Conservation (phyloP, 2,329 filamentous ascomycete genomes). For the Fusarium humuli region DNA sequence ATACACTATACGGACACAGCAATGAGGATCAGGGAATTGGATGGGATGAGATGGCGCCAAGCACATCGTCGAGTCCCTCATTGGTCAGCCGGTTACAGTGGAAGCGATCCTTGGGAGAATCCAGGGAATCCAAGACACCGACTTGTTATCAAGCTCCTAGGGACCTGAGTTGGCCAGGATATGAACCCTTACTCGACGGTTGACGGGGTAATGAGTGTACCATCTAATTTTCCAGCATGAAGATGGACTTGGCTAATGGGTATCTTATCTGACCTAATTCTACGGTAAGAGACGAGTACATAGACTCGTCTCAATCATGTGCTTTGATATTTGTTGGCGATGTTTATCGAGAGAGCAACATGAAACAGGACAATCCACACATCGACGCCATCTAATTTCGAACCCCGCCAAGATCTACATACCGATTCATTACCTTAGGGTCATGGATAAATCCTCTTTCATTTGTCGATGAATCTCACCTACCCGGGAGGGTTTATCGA, state of each 20-base stretch:
- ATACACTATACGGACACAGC: conserved; percentile 2
- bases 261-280: not conserved
- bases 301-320: too few species aligned
- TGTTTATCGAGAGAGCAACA: not conserved
- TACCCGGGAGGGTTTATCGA: not conserved
- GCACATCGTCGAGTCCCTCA: conserved; percentile 20
- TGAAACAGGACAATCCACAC: conserved; percentile 39
- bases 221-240: not conserved
- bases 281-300: not conserved
- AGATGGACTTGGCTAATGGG: not conserved
- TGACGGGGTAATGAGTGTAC: conserved; percentile 3
- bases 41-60: conserved; percentile 28
- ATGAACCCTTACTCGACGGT: conserved; percentile 22
- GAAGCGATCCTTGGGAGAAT: conserved; percentile 28
- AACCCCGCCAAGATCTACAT: conserved; percentile 18
- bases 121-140: conserved; percentile 29
- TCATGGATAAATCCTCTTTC: conserved; percentile 10
- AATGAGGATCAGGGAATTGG: conserved; percentile 36
- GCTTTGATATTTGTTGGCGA: too few species aligned
- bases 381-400: conserved; percentile 38
- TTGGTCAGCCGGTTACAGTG: conserved; percentile 33
- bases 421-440: conserved; percentile 17
- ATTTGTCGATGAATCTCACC: not conserved
- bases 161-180: not conserved
- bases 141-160: conserved; percentile 20